Percentiles rank a stretch among this genome's conserved stretches.
phyloP scores from a whole-genome alignment of 345 rosid species.

The Boechera divaricarpa region DNA sequence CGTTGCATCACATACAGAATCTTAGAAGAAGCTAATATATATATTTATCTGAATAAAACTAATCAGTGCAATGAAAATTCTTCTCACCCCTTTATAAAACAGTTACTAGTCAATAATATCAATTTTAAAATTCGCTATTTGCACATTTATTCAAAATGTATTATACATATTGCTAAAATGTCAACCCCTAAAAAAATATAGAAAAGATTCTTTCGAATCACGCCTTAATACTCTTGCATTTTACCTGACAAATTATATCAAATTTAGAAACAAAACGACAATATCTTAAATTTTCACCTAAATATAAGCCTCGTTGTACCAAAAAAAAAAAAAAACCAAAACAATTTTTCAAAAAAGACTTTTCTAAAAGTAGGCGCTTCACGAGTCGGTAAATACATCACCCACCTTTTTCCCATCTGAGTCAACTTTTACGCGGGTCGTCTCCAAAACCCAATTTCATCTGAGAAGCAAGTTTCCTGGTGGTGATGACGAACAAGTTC shows the following conservation, averaged over 20 bases:
- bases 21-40: constrained; percentile 23
- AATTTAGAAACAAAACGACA: neutral
- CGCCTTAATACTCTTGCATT: neutral
- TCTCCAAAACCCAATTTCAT: constrained; percentile 6
- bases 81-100: neutral
- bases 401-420: neutral
- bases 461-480: constrained; percentile 19
- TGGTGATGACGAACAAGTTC: constrained; percentile 41
- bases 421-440: constrained; percentile 25
- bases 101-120: constrained; percentile 4
- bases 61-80: neutral
- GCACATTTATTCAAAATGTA: constrained; percentile 14
- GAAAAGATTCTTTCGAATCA: constrained; percentile 13
- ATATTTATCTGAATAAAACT: neutral
- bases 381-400: constrained; percentile 31
- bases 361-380: constrained; percentile 33
- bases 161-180: constrained; percentile 14
- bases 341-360: constrained; percentile 5
- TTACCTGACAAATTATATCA: neutral
- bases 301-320: neutral
- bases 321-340: neutral
- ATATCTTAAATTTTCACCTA: neutral
- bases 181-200: constrained; percentile 26
- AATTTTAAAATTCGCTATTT: neutral
- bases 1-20: constrained; percentile 41